phyloP scores from a whole-genome alignment of 345 rosid genomes.

The Murraya koenigii region DNA sequence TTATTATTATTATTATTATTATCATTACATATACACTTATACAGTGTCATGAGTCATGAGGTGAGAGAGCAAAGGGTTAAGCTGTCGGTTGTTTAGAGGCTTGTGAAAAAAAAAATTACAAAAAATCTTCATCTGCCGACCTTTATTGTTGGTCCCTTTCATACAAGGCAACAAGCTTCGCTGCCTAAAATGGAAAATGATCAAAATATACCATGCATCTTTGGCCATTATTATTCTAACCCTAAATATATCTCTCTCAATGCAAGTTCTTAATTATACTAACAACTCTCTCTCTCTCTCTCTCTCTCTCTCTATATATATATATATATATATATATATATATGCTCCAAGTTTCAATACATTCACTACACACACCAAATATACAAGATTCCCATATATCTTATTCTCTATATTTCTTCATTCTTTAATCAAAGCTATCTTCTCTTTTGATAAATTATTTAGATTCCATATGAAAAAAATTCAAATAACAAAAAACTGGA shows the following conservation, averaged over 20 bases:
- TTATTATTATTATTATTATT: background rate
- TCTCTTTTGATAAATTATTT: background rate
- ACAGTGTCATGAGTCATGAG: background rate
- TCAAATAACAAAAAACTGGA: too few species aligned
- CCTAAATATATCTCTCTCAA: background rate
- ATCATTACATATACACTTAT: too few species aligned
- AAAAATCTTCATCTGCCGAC: constrained; percentile 15
- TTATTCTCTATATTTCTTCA: background rate
- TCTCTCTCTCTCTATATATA: too few species aligned
- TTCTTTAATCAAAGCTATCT: background rate
- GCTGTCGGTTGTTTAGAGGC: constrained; percentile 48
- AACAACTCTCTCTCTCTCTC: too few species aligned
- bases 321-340: background rate
- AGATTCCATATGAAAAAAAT: too few species aligned
- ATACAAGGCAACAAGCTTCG: constrained; percentile 29
- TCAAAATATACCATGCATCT: constrained; percentile 19
- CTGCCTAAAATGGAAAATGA: constrained; percentile 46
- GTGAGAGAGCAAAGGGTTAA: constrained; percentile 11
- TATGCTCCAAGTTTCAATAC: background rate
- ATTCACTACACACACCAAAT: background rate
- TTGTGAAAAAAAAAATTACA: constrained; percentile 19
- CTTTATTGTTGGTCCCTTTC: constrained; percentile 43
- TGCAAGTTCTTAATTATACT: background rate
- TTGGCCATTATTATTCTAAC: constrained; percentile 1
- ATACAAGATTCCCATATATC: background rate